Percentiles rank a stretch among this genome's conserved stretches.
Conservation (phyloP, 2,329 filamentous ascomycete genomes). For the Ascochyta viciae-villosae region DNA sequence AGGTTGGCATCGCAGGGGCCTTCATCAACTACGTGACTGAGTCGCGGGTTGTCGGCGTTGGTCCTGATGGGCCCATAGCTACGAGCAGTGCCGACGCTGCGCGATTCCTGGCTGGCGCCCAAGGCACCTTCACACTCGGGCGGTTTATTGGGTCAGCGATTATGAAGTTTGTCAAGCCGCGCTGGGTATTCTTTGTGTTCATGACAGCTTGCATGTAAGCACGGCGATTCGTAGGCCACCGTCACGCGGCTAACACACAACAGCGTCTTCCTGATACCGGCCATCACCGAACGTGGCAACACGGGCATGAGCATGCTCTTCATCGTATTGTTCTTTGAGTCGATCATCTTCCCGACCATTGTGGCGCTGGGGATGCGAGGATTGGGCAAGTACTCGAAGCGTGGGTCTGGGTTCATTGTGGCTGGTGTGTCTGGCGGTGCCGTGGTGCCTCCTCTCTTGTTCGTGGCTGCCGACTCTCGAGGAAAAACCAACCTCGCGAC, state of each 20-base stretch:
- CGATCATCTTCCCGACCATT: slow-evolving; percentile 82
- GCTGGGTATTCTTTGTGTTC: slow-evolving; percentile 75
- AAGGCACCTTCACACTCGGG: slow-evolving; percentile 75
- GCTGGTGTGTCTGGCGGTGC: slow-evolving; percentile 76
- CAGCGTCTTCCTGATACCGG: slow-evolving; percentile 60
- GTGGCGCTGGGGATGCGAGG: slow-evolving; percentile 80
- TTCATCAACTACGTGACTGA: slow-evolving; percentile 61
- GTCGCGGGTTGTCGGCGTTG: slow-evolving; percentile 26
- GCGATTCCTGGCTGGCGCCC: slow-evolving; percentile 75
- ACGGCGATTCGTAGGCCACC: slow-evolving; percentile 71
- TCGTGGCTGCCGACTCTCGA: slow-evolving; percentile 69
- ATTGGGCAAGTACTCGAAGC: slow-evolving; percentile 77
- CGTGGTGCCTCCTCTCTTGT: slow-evolving; percentile 73
- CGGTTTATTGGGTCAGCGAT: slow-evolving; percentile 72
- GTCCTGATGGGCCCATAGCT: slow-evolving; percentile 1
- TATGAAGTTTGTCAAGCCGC: slow-evolving; percentile 71
- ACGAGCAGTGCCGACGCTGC: slow-evolving; percentile 62
- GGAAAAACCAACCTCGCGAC: slow-evolving; percentile 44
- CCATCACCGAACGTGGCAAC: slow-evolving; percentile 61
- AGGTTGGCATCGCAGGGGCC: slow-evolving; percentile 61
- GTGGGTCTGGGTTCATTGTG: slow-evolving; percentile 76
- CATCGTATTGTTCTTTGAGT: slow-evolving; percentile 80
- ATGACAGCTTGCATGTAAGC: slow-evolving; percentile 63
- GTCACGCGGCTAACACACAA: slow-evolving; percentile 69
- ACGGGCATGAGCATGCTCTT: slow-evolving; percentile 68